A percentile compares a stretch with the other conserved stretches of the same genome.
phyloP scores from a whole-genome alignment of 352 stramenopile species.

The Phytophthora boehmeriae region DNA sequence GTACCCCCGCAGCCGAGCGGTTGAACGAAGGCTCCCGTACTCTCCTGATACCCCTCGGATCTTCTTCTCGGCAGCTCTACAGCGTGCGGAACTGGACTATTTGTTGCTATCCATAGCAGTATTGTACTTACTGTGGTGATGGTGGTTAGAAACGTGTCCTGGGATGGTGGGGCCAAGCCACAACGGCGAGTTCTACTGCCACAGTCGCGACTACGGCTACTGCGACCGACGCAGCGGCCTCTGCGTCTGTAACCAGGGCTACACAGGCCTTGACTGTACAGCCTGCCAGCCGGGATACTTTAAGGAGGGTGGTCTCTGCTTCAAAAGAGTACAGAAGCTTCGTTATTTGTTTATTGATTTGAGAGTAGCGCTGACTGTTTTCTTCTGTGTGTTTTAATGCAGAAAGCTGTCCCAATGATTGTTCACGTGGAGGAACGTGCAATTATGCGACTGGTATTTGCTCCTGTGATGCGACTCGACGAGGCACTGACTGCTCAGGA shows the following conservation, averaged over 20 bases:
- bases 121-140: neutral
- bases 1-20: slow-evolving; percentile 60
- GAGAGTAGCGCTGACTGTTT: too few relatives aligned
- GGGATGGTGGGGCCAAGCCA: slow-evolving; percentile 89
- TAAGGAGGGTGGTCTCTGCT: slow-evolving; percentile 83
- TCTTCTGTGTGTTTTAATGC: slow-evolving; percentile 1
- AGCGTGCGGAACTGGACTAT: slow-evolving; percentile 39
- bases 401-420: slow-evolving; percentile 90
- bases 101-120: slow-evolving; percentile 38
- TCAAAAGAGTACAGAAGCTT: slow-evolving; percentile 70
- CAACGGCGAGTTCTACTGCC: slow-evolving; percentile 93
- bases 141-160: slow-evolving; percentile 62
- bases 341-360: neutral
- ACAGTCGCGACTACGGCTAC: slow-evolving; percentile 90
- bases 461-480: slow-evolving; percentile 69
- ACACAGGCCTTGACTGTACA: slow-evolving; percentile 91
- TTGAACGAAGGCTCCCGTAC: slow-evolving; percentile 89
- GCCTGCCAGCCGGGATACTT: slow-evolving; percentile 90
- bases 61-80: slow-evolving; percentile 43
- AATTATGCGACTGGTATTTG: slow-evolving; percentile 91
- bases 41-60: slow-evolving; percentile 72
- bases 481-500: slow-evolving; percentile 84
- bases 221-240: slow-evolving; percentile 93
- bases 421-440: slow-evolving; percentile 85
- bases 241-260: slow-evolving; percentile 95